Evolutionary conservation across 2,329 filamentous ascomycete genomes (phyloP).

Genomic region (Pyrenophora tritici-repentis): DNA sequence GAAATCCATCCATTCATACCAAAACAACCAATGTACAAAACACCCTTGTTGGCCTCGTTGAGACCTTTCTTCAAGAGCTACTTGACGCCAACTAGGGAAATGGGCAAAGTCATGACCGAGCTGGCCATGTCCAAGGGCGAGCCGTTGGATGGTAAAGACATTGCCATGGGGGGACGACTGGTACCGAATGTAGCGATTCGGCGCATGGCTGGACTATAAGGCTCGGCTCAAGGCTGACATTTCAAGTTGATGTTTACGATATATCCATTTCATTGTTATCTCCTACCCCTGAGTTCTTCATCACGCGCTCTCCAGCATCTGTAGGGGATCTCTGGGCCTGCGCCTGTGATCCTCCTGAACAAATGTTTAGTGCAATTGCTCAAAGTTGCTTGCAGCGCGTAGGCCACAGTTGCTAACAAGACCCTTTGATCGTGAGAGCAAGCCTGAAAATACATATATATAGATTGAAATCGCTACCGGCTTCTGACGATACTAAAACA

Average conservation of each 20-base stretch:
- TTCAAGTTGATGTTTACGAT: not conserved
- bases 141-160: slow-evolving; percentile 44
- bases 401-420: not conserved
- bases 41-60: slow-evolving; percentile 22
- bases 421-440: slow-evolving; percentile 23
- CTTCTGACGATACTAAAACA: not conserved
- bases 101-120: slow-evolving; percentile 56
- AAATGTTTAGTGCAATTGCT: not conserved
- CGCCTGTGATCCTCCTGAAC: not conserved
- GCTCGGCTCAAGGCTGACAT: not conserved
- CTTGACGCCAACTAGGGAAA: slow-evolving; percentile 53
- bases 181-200: slow-evolving; percentile 50
- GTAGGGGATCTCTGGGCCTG: not conserved
- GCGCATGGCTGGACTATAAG: slow-evolving; percentile 42
- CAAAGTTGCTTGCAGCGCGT: not conserved
- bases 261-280: not conserved
- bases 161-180: slow-evolving; percentile 48
- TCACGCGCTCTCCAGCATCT: not conserved
- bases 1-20: slow-evolving; percentile 48
- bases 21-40: slow-evolving; percentile 30
- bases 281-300: too few species aligned
- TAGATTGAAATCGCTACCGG: not conserved
- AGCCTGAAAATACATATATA: not conserved
- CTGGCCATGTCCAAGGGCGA: slow-evolving; percentile 56
- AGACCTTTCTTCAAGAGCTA: slow-evolving; percentile 39